A percentile compares a stretch with the other conserved stretches of the same genome.
phyloP scores from a whole-genome alignment of 2,329 filamentous ascomycete genomes.

The Hymenotorrendiella dingleyae region DNA sequence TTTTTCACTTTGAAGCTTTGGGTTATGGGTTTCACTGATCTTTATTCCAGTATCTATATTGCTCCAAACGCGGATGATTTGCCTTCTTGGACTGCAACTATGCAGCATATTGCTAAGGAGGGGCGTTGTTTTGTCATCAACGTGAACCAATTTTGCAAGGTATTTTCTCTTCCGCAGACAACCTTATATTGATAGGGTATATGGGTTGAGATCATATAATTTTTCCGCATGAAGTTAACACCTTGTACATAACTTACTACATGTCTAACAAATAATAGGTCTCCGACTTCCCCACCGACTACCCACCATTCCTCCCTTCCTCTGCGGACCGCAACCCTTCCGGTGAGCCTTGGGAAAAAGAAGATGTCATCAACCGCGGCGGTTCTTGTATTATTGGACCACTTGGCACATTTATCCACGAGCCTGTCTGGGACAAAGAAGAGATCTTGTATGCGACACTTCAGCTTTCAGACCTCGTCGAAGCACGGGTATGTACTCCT shows the following conservation, averaged over 20 bases:
- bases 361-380: constrained; percentile 36
- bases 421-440: constrained; percentile 37
- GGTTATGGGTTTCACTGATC: too few species aligned
- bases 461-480: constrained; percentile 31
- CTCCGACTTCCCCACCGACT: constrained; percentile 37
- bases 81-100: constrained; percentile 34
- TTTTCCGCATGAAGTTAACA: too few species aligned
- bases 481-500: constrained; percentile 34
- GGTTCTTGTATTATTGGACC: constrained; percentile 38
- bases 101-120: constrained; percentile 42
- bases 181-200: too few species aligned
- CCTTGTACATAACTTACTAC: too few species aligned
- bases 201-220: too few species aligned
- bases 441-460: constrained; percentile 35
- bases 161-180: constrained; percentile 14
- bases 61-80: constrained; percentile 28
- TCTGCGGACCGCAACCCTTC: constrained; percentile 33
- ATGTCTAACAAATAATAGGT: constrained; percentile 8
- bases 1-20: too few species aligned
- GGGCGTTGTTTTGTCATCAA: constrained; percentile 39
- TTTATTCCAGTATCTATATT: constrained; percentile 28
- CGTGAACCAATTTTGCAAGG: constrained; percentile 36
- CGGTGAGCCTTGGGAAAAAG: constrained; percentile 32
- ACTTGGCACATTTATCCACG: constrained; percentile 33
- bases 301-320: constrained; percentile 36